Percentiles rank a stretch among this genome's conserved stretches.
Evolutionary conservation across 768 basidiomycete species (phyloP).

Genomic region (Suillus sp.): DNA sequence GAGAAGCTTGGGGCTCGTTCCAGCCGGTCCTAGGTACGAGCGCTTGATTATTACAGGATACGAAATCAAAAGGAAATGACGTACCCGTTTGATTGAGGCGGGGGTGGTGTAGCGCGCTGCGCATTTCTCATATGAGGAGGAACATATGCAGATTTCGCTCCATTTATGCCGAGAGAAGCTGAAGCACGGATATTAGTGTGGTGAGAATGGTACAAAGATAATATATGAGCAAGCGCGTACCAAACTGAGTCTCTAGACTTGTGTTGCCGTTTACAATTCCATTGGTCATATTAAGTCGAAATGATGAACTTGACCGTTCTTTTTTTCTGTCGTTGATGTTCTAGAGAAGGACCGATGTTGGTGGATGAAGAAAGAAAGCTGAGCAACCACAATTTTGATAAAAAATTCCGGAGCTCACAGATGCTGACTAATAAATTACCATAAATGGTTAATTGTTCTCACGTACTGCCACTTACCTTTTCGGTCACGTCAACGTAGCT

Average conservation of each 20-base stretch:
- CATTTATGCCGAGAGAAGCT: conserved; percentile 78
- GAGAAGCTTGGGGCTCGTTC: conserved; percentile 73
- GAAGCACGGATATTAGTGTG: conserved; percentile 14
- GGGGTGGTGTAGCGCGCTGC: conserved; percentile 80
- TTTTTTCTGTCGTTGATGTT: conserved; percentile 32
- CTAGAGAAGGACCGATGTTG: conserved; percentile 33
- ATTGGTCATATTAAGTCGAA: conserved; percentile 79
- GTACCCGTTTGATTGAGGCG: conserved; percentile 54
- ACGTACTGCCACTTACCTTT: conserved; percentile 11
- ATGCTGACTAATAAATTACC: conserved; percentile 26
- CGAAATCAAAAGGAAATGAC: conserved; percentile 26
- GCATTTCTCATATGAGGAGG: conserved; percentile 84
- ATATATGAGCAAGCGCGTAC: conserved; percentile 41
- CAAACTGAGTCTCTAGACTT: conserved; percentile 75
- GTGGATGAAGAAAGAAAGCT: conserved; percentile 30
- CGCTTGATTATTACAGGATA: conserved; percentile 22
- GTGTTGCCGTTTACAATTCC: conserved; percentile 80
- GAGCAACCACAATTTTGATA: conserved; percentile 19
- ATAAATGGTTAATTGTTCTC: conserved; percentile 12
- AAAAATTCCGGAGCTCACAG: conserved; percentile 29
- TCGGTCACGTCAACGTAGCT: conserved; percentile 1
- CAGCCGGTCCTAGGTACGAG: conserved; percentile 58
- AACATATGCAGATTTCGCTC: conserved; percentile 77
- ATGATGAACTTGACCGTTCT: conserved; percentile 34
- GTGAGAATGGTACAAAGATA: conserved; percentile 1